Percentiles rank a stretch among this genome's conserved stretches.
Evolutionary conservation across 2,329 filamentous ascomycete species (phyloP).

Genomic region (Aspergillus nomiae): DNA sequence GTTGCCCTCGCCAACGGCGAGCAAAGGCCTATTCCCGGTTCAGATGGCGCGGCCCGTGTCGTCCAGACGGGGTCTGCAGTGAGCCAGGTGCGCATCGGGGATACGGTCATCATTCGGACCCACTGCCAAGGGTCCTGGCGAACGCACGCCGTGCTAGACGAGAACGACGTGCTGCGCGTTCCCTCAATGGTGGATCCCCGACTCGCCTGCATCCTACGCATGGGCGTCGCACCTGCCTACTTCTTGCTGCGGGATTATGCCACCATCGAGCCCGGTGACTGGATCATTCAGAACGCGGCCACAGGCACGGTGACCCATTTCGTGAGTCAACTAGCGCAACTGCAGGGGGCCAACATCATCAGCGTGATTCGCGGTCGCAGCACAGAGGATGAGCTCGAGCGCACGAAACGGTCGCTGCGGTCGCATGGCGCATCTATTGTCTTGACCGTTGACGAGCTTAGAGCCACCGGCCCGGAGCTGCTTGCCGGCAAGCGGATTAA

Average conservation of each 20-base stretch:
- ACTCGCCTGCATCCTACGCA: background rate
- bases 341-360: background rate
- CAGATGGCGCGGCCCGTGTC: background rate
- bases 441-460: background rate
- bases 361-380: background rate
- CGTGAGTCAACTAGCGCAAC: background rate
- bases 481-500: background rate
- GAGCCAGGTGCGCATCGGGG: background rate
- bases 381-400: background rate
- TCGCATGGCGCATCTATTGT: conserved; percentile 2
- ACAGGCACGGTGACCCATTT: conserved; percentile 1
- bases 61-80: background rate
- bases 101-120: background rate
- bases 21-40: background rate
- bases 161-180: background rate
- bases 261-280: conserved; percentile 1
- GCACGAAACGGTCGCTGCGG: conserved; percentile 1
- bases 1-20: background rate
- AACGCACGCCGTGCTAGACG: background rate
- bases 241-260: conserved; percentile 6
- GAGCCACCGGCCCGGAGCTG: background rate
- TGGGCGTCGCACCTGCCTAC: conserved; percentile 1
- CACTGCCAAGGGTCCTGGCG: background rate
- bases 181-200: background rate
- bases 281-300: conserved; percentile 7